Base-by-base conservation (phyloP, 495 filamentous ascomycete species). In the Eremomyces bilateralis region DNA sequence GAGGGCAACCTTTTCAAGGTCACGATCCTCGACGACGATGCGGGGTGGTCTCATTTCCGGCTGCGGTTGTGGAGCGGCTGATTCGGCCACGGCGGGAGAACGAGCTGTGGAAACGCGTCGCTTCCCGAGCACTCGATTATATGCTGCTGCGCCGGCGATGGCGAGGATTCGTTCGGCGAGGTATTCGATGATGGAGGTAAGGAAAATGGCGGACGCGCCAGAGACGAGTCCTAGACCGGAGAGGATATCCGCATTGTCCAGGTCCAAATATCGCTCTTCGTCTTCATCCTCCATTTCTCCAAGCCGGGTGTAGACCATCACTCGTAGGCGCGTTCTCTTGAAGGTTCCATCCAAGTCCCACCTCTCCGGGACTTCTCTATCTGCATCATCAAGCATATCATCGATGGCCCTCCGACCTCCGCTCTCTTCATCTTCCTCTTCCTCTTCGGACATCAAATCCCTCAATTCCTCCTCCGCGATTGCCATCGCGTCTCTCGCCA, bases 241-340 rank as follows among this genome's bases (percentile, higher is more conserved):
- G 4, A 48, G 27, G 20, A 40, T 38, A 12, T 53, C 47, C 25
- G 43, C 48, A 63, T 47, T 50, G 44, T 51, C 45, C 31, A 49
- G 47, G 24, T 68, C 63, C 8, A 68, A 62, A 43, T 73, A 80
- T 42, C 69, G 71, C 47, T 93, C 82, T 50, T 97, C 88, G 34
- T 95, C 90, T 44, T 94, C 81, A 56, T 93, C 84, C 53, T 99
- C 90, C 67, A 99, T 71, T 46, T 99, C 88, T 17, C 90, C 90
- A 11, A 99, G 58, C 8, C 83, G 82, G 4, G 81, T 95, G 51
- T 95, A 95, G 13, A 95, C 85, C 90, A 99, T 95, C 48, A 84
- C 88, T 35, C 88, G 70, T 36, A 99, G 56, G 33, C 90, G 73
- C 1, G 81, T 84, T 34, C 84, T 65, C 53, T 82, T 92, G 83